phyloP scores from a whole-genome alignment of 1,284 basidiomycete genomes.

The Cryptococcus sp. region DNA sequence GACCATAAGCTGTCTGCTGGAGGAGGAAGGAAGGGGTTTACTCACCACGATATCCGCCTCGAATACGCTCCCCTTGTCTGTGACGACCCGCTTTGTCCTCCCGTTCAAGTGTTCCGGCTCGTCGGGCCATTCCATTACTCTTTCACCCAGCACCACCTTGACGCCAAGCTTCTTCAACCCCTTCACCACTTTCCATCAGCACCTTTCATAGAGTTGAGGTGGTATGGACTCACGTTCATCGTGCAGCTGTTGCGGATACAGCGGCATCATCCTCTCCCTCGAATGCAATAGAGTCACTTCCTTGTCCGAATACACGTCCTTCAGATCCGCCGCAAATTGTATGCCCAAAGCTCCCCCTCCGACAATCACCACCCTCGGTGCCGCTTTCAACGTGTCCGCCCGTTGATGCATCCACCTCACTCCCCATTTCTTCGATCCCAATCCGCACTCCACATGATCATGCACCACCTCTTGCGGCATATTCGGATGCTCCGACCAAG shows the following conservation, averaged over 20 bases:
- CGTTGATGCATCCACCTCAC: conserved; percentile 26
- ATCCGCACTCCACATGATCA: conserved; percentile 13
- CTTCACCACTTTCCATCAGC: conserved; percentile 26
- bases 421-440: conserved; percentile 36
- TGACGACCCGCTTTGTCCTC: conserved; percentile 50
- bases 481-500: conserved; percentile 29
- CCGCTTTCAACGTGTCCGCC: conserved; percentile 33
- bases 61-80: conserved; percentile 56
- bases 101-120: conserved; percentile 33
- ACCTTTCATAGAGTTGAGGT: conserved; percentile 2
- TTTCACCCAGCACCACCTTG: conserved; percentile 46
- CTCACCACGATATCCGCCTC: conserved; percentile 59
- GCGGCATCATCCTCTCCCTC: conserved; percentile 45
- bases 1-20: neutral
- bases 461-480: conserved; percentile 11
- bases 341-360: conserved; percentile 52
- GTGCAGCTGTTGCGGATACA: conserved; percentile 48
- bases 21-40: neutral
- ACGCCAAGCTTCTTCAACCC: conserved; percentile 44
- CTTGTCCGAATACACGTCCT: conserved; percentile 45
- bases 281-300: conserved; percentile 50
- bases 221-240: conserved; percentile 27
- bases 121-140: conserved; percentile 40
- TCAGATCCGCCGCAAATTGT: conserved; percentile 51
- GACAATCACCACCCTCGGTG: conserved; percentile 46